These are phyloP conservation scores for Neurospora sp. DNA, from an alignment of 495 filamentous ascomycete species.

Conservation along the genomic window DNA sequence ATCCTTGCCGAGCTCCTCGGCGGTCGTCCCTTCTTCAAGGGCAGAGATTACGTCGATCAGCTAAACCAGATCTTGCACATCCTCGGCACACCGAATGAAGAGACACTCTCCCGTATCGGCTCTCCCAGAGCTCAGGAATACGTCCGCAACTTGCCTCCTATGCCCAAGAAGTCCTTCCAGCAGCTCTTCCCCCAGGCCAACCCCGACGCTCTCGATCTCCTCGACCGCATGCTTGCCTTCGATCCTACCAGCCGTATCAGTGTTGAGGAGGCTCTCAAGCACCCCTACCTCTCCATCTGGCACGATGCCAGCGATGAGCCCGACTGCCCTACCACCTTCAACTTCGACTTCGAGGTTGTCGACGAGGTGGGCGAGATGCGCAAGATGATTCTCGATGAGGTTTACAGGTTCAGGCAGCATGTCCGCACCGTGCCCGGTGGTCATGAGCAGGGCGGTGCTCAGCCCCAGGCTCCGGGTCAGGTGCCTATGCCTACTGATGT, in stretches of 20 bases:
- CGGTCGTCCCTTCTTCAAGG: constrained; percentile 97
- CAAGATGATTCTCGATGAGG: constrained; percentile 93
- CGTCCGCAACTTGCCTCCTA: constrained; percentile 92
- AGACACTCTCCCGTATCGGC: constrained; percentile 87
- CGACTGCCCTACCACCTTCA: constrained; percentile 82
- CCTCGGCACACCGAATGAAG: constrained; percentile 90
- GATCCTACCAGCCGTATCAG: constrained; percentile 85
- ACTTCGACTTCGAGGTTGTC: constrained; percentile 95
- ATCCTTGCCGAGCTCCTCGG: constrained; percentile 95
- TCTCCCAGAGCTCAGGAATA: constrained; percentile 96
- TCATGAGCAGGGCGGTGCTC: constrained; percentile 9
- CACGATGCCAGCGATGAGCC: constrained; percentile 96
- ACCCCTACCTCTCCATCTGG: constrained; percentile 95
- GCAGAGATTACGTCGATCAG: constrained; percentile 97
- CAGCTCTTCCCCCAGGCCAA: constrained; percentile 89
- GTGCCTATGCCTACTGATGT: constrained; percentile 67
- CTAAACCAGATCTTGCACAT: constrained; percentile 99
- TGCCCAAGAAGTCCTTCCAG: constrained; percentile 86
- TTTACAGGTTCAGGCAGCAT: constrained; percentile 63
- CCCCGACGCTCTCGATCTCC: constrained; percentile 86
- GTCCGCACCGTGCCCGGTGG: constrained; percentile 58
- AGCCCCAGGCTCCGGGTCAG: constrained; percentile 23
- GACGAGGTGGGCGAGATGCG: constrained; percentile 91
- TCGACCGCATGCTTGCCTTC: constrained; percentile 95
- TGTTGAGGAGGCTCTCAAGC: constrained; percentile 88